Evolutionary conservation across 1,139 yeast genomes (phyloP).

Genomic region (Diutina siamensis): DNA sequence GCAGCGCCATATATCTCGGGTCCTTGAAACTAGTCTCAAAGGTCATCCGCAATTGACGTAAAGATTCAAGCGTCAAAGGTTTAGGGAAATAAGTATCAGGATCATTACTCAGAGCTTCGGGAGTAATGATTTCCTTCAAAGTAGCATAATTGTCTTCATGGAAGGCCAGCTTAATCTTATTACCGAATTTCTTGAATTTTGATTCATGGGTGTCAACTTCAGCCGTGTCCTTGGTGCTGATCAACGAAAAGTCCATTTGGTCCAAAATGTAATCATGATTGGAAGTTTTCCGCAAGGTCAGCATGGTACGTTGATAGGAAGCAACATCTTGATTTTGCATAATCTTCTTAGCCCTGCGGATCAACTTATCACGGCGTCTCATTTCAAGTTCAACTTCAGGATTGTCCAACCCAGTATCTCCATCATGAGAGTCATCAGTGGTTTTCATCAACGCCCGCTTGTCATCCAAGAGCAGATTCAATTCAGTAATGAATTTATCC

Average conservation of each 20-base stretch:
- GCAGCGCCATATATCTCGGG: background rate
- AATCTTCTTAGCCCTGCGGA: background rate
- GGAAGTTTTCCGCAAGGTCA: background rate
- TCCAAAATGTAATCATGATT: background rate
- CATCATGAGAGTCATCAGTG: background rate
- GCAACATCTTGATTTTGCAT: background rate
- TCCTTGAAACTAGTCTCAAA: constrained; percentile 1
- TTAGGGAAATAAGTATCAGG: background rate
- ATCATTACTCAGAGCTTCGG: background rate
- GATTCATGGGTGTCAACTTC: background rate
- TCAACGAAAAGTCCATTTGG: background rate
- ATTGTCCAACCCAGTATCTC: background rate
- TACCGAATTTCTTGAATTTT: background rate
- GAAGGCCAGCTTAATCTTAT: background rate
- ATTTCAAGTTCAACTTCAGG: background rate
- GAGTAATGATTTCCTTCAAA: background rate
- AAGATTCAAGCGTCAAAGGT: background rate
- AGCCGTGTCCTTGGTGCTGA: background rate
- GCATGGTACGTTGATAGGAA: background rate
- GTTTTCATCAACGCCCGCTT: background rate
- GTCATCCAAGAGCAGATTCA: background rate
- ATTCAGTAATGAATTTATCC: background rate
- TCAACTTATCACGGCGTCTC: background rate
- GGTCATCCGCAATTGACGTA: background rate
- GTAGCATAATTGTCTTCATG: background rate